Evolutionary conservation across 169 alveolate genomes (phyloP), one percentile per base, ranked within the genome.

Genomic region (Plasmodium cynomolgi): DNA sequence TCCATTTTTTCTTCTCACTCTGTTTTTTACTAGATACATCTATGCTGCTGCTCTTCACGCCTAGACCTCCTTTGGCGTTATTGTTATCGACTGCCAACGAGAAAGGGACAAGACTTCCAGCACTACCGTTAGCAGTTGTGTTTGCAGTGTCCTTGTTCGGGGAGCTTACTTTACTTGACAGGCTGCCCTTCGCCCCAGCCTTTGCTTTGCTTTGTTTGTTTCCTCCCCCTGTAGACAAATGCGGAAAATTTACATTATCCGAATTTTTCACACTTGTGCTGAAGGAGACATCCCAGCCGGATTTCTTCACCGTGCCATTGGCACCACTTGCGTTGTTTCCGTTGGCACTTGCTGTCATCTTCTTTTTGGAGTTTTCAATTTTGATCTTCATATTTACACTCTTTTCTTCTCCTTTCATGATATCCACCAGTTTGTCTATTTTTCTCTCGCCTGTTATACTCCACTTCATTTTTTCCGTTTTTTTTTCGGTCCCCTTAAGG

Each of bases 381-480:
- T 86, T 86, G 15, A 86, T 86, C 44, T 77, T 31, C 93, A 86
- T 86, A 33, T 86, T 86, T 75, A 86, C 29, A 11, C 68, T 86
- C 68, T 75, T 74, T 68, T 86, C 81, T 86, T 86, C 93, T 9
- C 86, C 93, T 56, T 86, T 86, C 93, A 86, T 86, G 31, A 86
- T 86, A 26, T 86, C 93, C 20, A 88, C 90, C 34, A 80, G 73
- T 68, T 77, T 88, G 23, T 88, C 94, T 23, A 80, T 88, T 88
- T 88, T 88, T 39, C 91, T 88, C 15, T 88, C 90, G 33, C 73
- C 90, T 15, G 90, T 74, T 80, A 68, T 88, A n/a, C 84, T 79
- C 90, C 88, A 88, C 34, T 88, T 88, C 91, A 58, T 88, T 62
- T 77, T 88, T 62, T 80, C 91, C 13, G 83, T 62, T 84, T 34